Evolutionary conservation across 2,329 filamentous ascomycete genomes (phyloP), one percentile per base, ranked within the genome.

Genomic region (Ceratocystis destructans): DNA sequence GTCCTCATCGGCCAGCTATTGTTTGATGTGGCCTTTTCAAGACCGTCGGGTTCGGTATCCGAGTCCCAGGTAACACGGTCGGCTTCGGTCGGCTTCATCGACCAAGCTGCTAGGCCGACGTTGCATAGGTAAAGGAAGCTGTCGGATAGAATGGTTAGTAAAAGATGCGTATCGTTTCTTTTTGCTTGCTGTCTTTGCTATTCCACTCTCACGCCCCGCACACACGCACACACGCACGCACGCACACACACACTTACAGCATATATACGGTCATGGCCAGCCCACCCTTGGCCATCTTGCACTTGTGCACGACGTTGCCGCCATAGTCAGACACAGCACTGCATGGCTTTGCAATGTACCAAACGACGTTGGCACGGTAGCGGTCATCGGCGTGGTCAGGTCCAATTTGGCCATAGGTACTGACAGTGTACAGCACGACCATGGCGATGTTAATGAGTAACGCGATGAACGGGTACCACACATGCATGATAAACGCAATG

Each of bases 311-410:
- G 33, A 82, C 80, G 62, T 75, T 76, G 64, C 75, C 78, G 37
- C 67, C 67, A 46, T 68, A 66, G 12, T 28, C 61, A 8, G 45
- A 33, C 17, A 68, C 67, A 1, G 37, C 67, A 55, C 64, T 66
- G 76, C 89, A 93, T 69, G 82, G 83, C 73, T 87, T 84, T 65
- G 82, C 81, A 70, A 92, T 83, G 74, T 91, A 92, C 89, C 89
- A 93, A 5, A 87, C 82, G 31, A 83, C 79, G 31, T 79, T 78
- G 71, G 85, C 85, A 4, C 81, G 82, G 71, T 85, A 81, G 55
- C 78, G 74, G 5, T 82, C 76, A 74, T 93, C 88, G 70, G 82
- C 83, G 72, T 86, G 83, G 75, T 93, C 89, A 37, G 87, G 86
- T 10, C 86, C 85, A 65, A 87, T 84, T 74, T 92, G 88, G 62